Evolutionary conservation across 2,329 filamentous ascomycete species (phyloP).

Genomic region (Nothophoma quercina): DNA sequence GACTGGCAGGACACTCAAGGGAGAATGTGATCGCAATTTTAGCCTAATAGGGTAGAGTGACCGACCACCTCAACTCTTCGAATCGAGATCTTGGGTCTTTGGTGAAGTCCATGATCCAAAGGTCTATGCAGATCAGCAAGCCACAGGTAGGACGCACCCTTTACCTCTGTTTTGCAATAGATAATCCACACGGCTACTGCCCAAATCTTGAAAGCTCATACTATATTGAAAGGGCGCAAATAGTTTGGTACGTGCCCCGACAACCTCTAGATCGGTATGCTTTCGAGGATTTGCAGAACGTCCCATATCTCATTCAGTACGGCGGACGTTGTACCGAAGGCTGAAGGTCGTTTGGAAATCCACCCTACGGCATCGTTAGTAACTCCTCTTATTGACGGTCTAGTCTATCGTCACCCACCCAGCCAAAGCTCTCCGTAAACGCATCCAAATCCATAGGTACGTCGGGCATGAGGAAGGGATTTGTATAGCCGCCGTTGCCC

Average conservation of each 20-base stretch:
- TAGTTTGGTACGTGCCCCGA: no score
- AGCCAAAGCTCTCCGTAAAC: constrained; percentile 29
- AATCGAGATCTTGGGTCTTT: not conserved
- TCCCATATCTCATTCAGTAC: not conserved
- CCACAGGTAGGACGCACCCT: no score
- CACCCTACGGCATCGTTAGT: constrained; percentile 5
- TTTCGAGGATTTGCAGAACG: no score
- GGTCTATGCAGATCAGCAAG: not conserved
- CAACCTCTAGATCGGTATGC: no score
- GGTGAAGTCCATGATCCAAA: not conserved
- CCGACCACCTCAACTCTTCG: not conserved
- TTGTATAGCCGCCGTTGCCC: constrained; percentile 14
- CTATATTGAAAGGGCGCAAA: no score
- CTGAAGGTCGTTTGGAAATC: constrained; percentile 2
- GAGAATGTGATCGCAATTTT: not conserved
- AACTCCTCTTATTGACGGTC: not conserved
- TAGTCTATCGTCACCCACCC: constrained; percentile 20
- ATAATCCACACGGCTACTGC: no score
- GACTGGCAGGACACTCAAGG: not conserved
- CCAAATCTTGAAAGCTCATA: no score
- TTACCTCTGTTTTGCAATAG: no score
- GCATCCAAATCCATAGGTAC: constrained; percentile 34
- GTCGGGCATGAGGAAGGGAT: constrained; percentile 27
- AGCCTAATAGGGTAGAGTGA: not conserved
- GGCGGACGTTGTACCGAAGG: not conserved